These are phyloP conservation scores for Populus tomentosa DNA, from an alignment of 441 rosid species.

Conservation along the genomic window DNA sequence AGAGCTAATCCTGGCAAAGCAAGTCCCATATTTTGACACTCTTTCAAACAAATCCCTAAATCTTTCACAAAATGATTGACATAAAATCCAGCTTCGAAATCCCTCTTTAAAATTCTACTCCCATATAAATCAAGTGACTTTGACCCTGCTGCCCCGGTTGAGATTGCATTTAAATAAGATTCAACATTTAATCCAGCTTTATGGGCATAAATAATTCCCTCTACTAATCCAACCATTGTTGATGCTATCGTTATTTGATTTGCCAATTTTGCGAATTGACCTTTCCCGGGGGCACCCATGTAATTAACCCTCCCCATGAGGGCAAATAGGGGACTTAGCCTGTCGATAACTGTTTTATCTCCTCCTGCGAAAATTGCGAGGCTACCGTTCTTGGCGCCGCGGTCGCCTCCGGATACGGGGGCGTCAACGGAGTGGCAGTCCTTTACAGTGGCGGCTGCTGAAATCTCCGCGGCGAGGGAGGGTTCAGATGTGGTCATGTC, in stretches of 20 bases:
- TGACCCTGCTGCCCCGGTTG: slow-evolving; percentile 67
- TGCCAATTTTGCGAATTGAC: slow-evolving; percentile 72
- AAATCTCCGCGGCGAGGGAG: slow-evolving; percentile 66
- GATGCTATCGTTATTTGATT: slow-evolving; percentile 82
- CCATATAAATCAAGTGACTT: slow-evolving; percentile 65
- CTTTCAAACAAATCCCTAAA: slow-evolving; percentile 80
- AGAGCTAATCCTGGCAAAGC: slow-evolving; percentile 81
- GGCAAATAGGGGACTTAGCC: slow-evolving; percentile 54
- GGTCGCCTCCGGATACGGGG: slow-evolving; percentile 85
- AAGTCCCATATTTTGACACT: slow-evolving; percentile 75
- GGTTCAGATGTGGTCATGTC: slow-evolving; percentile 97
- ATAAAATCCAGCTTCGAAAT: slow-evolving; percentile 73
- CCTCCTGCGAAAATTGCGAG: slow-evolving; percentile 82
- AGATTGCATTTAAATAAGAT: slow-evolving; percentile 58
- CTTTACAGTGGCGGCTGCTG: slow-evolving; percentile 44
- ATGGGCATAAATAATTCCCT: slow-evolving; percentile 71
- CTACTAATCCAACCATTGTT: slow-evolving; percentile 81
- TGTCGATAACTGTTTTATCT: slow-evolving; percentile 40
- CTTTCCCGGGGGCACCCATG: slow-evolving; percentile 85
- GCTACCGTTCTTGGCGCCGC: slow-evolving; percentile 64
- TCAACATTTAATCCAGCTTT: slow-evolving; percentile 74
- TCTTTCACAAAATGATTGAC: slow-evolving; percentile 87
- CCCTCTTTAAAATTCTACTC: slow-evolving; percentile 62
- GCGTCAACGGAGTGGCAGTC: slow-evolving; percentile 65
- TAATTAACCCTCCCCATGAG: slow-evolving; percentile 69